Evolutionary conservation across 805 yeast species (phyloP).

Genomic region (Lipomyces sp.): DNA sequence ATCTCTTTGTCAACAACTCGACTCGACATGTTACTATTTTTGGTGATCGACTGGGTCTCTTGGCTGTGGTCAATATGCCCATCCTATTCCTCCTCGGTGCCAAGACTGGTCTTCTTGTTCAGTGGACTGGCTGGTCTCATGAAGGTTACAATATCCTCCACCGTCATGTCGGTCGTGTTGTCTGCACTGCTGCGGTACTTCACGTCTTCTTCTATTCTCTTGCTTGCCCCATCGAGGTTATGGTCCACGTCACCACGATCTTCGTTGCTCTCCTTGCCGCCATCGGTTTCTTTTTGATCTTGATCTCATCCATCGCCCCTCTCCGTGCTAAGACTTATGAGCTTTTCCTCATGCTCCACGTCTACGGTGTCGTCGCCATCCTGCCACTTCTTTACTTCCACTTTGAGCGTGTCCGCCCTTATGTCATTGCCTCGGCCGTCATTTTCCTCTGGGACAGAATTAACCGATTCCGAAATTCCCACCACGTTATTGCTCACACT

Average conservation of each 20-base stretch:
- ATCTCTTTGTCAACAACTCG: constrained; percentile 33
- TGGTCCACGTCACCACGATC: constrained; percentile 38
- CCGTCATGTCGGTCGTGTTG: constrained; percentile 37
- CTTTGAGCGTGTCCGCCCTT: constrained; percentile 38
- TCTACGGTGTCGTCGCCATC: constrained; percentile 37
- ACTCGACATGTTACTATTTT: constrained; percentile 36
- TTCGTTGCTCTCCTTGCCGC: constrained; percentile 35
- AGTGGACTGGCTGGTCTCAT: constrained; percentile 39
- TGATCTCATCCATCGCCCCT: constrained; percentile 36
- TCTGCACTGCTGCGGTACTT: constrained; percentile 34
- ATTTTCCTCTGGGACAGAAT: constrained; percentile 37
- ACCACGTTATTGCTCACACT: constrained; percentile 33
- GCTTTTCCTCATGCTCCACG: constrained; percentile 36
- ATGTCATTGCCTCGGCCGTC: constrained; percentile 37
- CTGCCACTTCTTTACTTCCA: constrained; percentile 38
- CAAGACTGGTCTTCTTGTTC: constrained; percentile 37
- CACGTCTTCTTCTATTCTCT: constrained; percentile 36
- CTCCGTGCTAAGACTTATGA: constrained; percentile 37
- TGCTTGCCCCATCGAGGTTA: constrained; percentile 34
- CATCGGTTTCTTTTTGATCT: constrained; percentile 31
- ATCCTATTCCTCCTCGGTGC: constrained; percentile 38
- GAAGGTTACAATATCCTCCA: constrained; percentile 38
- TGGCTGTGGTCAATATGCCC: constrained; percentile 38
- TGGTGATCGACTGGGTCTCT: constrained; percentile 37
- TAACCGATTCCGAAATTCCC: constrained; percentile 35